A percentile compares a stretch with the other conserved stretches of the same genome.
phyloP scores from a whole-genome alignment of 257 asterid species.

The Sherardia arvensis region DNA sequence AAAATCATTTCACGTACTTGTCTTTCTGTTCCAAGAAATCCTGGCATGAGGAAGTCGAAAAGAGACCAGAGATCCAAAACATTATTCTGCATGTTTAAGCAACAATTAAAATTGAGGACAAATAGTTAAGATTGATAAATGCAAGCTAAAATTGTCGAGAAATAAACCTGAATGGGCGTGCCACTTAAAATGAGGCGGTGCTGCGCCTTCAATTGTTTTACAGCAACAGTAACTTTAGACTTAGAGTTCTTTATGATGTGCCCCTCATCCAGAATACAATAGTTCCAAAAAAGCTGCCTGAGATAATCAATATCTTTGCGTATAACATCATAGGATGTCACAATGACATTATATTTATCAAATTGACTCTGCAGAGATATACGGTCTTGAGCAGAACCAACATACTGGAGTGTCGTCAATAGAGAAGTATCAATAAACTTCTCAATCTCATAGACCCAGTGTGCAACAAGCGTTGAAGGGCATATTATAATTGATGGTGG shows the following conservation, averaged over 20 bases:
- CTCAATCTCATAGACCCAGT: conserved; percentile 98
- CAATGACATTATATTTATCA: conserved; percentile 65
- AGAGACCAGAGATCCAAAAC: conserved; percentile 99
- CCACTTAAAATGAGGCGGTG: conserved; percentile 98
- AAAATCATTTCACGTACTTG: conserved; percentile 46
- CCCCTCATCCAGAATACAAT: conserved; percentile 95
- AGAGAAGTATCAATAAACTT: conserved; percentile 91
- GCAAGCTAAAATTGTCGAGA: neutral
- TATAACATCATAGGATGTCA: conserved; percentile 88
- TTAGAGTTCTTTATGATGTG: conserved; percentile 87
- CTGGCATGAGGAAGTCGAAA: conserved; percentile 99
- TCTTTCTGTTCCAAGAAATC: conserved; percentile 99
- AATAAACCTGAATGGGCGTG: conserved; percentile 92
- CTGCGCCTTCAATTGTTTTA: conserved; percentile 85
- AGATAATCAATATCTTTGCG: conserved; percentile 90
- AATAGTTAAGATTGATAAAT: neutral
- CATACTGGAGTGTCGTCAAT: conserved; percentile 81
- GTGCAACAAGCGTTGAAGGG: conserved; percentile 98
- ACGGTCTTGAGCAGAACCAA: conserved; percentile 95
- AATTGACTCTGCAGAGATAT: conserved; percentile 53
- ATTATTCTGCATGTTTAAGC: conserved; percentile 70
- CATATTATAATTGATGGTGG: conserved; percentile 89
- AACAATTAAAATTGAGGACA: conserved; percentile 21
- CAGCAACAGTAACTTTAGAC: conserved; percentile 90
- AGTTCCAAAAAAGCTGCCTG: conserved; percentile 69